A percentile compares a stretch with the other conserved stretches of the same genome.
Evolutionary conservation across 1,284 basidiomycete genomes (phyloP).

Genomic region (Peniophora sp.): DNA sequence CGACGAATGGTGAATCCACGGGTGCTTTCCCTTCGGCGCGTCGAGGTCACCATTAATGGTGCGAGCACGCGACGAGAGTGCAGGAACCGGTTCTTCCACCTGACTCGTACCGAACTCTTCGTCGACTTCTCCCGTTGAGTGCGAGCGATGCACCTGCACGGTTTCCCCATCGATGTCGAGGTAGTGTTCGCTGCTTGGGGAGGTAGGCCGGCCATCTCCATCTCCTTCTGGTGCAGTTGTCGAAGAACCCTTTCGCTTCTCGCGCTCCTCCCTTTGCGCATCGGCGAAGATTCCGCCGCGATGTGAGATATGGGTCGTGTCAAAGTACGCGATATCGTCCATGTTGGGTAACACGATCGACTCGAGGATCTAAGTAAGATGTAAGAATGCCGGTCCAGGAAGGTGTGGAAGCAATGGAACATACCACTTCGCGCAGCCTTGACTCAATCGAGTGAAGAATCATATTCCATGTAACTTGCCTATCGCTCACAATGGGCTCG

Average conservation of each 20-base stretch:
- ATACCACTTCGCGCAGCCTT: constrained; percentile 80
- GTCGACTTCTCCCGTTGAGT: constrained; percentile 21
- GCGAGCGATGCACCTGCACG: constrained; percentile 18
- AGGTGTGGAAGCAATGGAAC: constrained; percentile 25
- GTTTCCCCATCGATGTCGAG: constrained; percentile 12
- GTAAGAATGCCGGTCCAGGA: neutral
- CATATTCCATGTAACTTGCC: constrained; percentile 90
- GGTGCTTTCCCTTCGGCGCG: neutral
- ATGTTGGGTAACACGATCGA: constrained; percentile 94
- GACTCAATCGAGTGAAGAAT: constrained; percentile 87
- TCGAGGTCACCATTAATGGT: neutral
- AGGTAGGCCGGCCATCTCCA: too few species aligned
- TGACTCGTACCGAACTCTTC: neutral
- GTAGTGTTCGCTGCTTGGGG: neutral
- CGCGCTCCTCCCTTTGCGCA: constrained; percentile 44
- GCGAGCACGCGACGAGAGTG: neutral
- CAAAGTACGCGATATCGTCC: constrained; percentile 97
- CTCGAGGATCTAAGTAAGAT: constrained; percentile 71
- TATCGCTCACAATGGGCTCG: constrained; percentile 89
- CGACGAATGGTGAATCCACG: neutral
- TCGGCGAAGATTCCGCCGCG: constrained; percentile 92
- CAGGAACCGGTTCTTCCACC: too few species aligned
- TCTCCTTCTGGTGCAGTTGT: too few species aligned
- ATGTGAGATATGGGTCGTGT: constrained; percentile 55
- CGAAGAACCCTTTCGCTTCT: constrained; percentile 11